Evolutionary conservation across 2,329 filamentous ascomycete genomes (phyloP), one percentile per base, ranked within the genome.

Genomic region (Colletotrichum musae): DNA sequence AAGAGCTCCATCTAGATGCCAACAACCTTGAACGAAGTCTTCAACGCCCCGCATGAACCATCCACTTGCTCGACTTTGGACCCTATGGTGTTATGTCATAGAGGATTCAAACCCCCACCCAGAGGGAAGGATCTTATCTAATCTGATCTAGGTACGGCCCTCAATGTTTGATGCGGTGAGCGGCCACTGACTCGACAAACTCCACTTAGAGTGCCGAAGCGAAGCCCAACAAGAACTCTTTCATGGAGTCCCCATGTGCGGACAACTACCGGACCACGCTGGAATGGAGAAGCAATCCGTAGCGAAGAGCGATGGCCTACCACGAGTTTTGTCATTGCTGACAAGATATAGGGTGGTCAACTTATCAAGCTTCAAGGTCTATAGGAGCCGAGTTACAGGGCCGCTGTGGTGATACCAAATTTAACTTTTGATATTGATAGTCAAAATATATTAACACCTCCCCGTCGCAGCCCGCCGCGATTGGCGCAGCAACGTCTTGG

Each of bases 371-470:
- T 36, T n/a, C 39, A 39, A 41, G 7, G 7, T 36, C 32, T 36
- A 36, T 7, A 36, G 3, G 32, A 48, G 6, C n/a, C 16, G 32
- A 10, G 7, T 21, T 52, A 32, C 43, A 51, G 52, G 43, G 13
- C 43, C 12, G 16, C 28, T 45, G 45, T 57, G 52, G 43, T 32
- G 26, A 52, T 26, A 41, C 58, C 47, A 62, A 57, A 63, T 57
- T 57, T 63, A 67, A 67, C 58, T 57, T 67, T 32, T 45, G 39
- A 67, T 63, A 21, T 62, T 18, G 51, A 67, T 51, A 57, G 58
- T 36, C 64, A 41, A 47, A 43, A 57, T 51, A 63, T 12, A 63
- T 63, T 67, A 63, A 63, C 36, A 13, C 32, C 24, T 24, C 52
- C 51, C 21, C 36, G 26, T 53, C 13, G n/a, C 7, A 57, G 36